Evolutionary conservation across 2,329 filamentous ascomycete species (phyloP).

Genomic region (Fusarium coicis): DNA sequence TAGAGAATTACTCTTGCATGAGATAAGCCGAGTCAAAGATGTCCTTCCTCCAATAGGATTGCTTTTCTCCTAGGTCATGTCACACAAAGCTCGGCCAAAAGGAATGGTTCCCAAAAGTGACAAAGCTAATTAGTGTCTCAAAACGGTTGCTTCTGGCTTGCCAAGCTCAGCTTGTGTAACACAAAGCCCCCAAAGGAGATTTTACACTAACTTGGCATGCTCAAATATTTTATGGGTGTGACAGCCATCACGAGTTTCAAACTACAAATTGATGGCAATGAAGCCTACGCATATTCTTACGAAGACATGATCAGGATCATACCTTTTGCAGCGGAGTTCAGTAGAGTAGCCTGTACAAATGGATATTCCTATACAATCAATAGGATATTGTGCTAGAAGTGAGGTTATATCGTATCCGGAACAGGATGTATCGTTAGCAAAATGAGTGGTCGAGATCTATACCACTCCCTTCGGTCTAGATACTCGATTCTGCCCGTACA

Average conservation of each 20-base stretch:
- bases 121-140: slow-evolving; percentile 23
- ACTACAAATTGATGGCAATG: background rate
- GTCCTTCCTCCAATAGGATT: background rate
- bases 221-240: background rate
- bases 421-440: background rate
- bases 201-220: background rate
- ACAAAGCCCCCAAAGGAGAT: background rate
- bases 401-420: background rate
- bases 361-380: background rate
- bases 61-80: background rate
- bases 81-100: background rate
- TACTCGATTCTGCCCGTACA: background rate
- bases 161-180: background rate
- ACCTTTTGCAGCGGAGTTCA: background rate
- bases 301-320: background rate
- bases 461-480: background rate
- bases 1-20: background rate
- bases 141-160: slow-evolving; percentile 10
- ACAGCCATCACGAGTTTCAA: background rate
- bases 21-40: background rate
- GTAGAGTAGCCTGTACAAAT: background rate
- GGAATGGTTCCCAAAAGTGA: slow-evolving; percentile 2
- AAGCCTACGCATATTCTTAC: background rate
- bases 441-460: background rate
- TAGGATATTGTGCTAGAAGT: background rate